These are phyloP conservation scores for Alternaria angustiovoidea DNA, from an alignment of 2,329 filamentous ascomycete species.

Conservation along the genomic window DNA sequence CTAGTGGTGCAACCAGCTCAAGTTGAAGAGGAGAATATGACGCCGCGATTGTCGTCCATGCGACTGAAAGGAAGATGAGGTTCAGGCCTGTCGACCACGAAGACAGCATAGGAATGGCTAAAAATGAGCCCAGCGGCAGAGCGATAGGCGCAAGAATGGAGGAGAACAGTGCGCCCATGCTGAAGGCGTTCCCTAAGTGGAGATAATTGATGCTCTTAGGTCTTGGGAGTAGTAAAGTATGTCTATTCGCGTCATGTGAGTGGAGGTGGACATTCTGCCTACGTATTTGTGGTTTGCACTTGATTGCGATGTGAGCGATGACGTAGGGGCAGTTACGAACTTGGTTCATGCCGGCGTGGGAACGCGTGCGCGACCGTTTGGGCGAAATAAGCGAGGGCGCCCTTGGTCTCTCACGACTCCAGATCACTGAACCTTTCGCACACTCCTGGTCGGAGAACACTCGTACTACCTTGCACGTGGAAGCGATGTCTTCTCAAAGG, in stretches of 20 bases:
- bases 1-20: conserved; percentile 75
- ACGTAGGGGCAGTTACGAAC: conserved; percentile 11
- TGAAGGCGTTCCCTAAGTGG: not conserved
- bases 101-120: conserved; percentile 76
- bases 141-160: conserved; percentile 42
- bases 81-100: conserved; percentile 84
- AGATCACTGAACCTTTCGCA: not conserved
- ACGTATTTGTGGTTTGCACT: not conserved
- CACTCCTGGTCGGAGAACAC: not conserved
- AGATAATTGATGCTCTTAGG: not conserved
- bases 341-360: conserved; percentile 11
- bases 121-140: conserved; percentile 63
- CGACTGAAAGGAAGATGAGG: conserved; percentile 87
- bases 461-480: not conserved
- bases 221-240: not conserved
- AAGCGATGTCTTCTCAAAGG: not conserved
- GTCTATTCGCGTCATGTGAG: conserved; percentile 7
- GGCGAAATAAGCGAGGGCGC: conserved; percentile 8
- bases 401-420: not conserved
- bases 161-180: conserved; percentile 41
- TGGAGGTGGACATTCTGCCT: not conserved
- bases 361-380: conserved; percentile 3
- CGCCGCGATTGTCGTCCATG: conserved; percentile 84
- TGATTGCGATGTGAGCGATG: conserved; percentile 15
- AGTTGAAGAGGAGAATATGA: conserved; percentile 78